These are phyloP conservation scores for Cardamine resedifolia DNA, from an alignment of 345 rosid species.

Conservation along the genomic window DNA sequence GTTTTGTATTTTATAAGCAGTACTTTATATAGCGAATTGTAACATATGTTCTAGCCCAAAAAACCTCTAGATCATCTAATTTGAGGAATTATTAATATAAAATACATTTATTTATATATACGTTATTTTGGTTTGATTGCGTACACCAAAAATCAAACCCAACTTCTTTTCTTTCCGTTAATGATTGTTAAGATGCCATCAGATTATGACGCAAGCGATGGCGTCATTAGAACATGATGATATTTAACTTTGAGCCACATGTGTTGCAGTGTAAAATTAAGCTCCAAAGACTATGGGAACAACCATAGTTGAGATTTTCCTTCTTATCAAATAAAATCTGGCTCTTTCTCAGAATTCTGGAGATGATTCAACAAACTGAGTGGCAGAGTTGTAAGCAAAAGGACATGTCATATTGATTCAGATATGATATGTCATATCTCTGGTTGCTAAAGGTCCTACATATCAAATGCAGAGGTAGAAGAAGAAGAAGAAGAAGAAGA, in stretches of 20 bases:
- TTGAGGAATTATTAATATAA: too few relatives aligned
- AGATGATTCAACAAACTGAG: neutral
- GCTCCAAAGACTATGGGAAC: neutral
- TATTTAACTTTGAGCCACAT: neutral
- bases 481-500: neutral
- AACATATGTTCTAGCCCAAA: neutral
- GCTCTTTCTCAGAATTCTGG: neutral
- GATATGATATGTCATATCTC: neutral
- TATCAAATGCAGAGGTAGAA: neutral
- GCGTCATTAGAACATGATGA: neutral
- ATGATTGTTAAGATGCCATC: constrained; percentile 1
- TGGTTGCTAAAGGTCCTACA: neutral
- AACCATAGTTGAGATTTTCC: neutral
- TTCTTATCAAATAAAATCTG: neutral
- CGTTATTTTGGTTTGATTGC: neutral
- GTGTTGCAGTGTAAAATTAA: neutral
- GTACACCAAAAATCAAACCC: neutral
- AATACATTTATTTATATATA: too few relatives aligned
- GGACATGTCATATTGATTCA: neutral
- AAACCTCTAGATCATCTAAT: neutral
- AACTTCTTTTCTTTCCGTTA: neutral
- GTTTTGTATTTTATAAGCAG: too few relatives aligned
- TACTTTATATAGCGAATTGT: neutral
- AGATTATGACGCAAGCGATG: neutral
- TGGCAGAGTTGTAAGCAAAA: neutral